Evolutionary conservation across 108 stramenopile species (phyloP), one percentile per base, ranked within the genome.

Genomic region (Chaetoceros tenuissimus): DNA sequence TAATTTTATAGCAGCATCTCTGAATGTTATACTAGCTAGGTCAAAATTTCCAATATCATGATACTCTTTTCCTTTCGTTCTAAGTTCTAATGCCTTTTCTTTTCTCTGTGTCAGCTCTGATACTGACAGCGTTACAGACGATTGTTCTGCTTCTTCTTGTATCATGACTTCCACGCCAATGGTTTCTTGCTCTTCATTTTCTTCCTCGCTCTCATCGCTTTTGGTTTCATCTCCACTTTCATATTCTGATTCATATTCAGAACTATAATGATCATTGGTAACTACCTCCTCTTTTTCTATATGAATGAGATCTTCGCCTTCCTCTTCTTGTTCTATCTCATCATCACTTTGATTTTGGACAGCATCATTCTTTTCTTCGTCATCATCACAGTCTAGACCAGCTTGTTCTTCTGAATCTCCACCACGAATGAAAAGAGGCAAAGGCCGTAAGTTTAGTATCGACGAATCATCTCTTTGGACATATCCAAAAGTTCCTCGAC

Each of bases 31-130:
- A 2, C 77, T 71, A 8, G 85, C 85, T 10, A 61, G 22, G 20
- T 50, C 31, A 29, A 72, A 74, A 29, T 83, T 58, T 5, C 85
- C 85, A n/a, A 61, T 26, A 51, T 87, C 82, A 48, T 84, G 83
- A 17, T 48, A 53, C 54, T 68, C 68, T 55, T 78, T 81, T 47
- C 77, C 83, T 50, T 55, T 34, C 2, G 61, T 48, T 40, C 82
- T 73, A n/a, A 73, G 51, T 69, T 66, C 31, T 19, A 65, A 60
- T 20, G 66, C 67, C 24, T 64, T 52, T 56, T 74, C 51, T 46
- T 55, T 52, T n/a, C n/a, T n/a, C n/a, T n/a, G 51, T 21, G 34
- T 24, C 25, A 48, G 51, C 26, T 34, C 31, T 29, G 27, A 17
- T 3, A 46, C 3, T 18, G 61, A 25, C 55, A 50, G 24, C 13